phyloP scores from a whole-genome alignment of 495 filamentous ascomycete species.

The Xeromyces bisporus region DNA sequence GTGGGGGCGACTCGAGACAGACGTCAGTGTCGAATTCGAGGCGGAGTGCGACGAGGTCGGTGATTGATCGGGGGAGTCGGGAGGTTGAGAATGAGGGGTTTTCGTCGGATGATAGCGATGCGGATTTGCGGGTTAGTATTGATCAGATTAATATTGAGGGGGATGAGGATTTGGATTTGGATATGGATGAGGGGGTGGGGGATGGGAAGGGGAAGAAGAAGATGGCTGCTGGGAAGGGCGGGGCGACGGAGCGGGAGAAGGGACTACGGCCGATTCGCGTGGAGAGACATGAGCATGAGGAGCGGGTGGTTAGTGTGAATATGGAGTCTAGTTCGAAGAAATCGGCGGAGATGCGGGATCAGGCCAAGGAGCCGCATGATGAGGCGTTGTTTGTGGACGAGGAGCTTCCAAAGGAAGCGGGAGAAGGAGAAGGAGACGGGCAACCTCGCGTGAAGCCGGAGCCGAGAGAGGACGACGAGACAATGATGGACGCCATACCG shows the following conservation, averaged over 20 bases:
- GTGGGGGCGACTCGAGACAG: slow-evolving; percentile 13
- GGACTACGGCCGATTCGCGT: slow-evolving; percentile 32
- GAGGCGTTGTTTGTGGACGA: slow-evolving; percentile 17
- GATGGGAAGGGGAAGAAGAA: slow-evolving; percentile 22
- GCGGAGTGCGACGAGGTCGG: slow-evolving; percentile 11
- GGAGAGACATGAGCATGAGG: slow-evolving; percentile 34
- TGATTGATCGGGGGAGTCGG: slow-evolving; percentile 10
- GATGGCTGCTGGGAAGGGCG: too few relatives aligned
- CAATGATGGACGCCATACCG: slow-evolving; percentile 19
- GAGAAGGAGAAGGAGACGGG: slow-evolving; percentile 5
- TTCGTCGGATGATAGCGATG: slow-evolving; percentile 29
- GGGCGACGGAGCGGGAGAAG: slow-evolving; percentile 6
- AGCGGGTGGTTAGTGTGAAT: slow-evolving; percentile 30
- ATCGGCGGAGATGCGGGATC: slow-evolving; percentile 23
- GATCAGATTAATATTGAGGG: slow-evolving; percentile 31
- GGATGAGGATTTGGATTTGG: slow-evolving; percentile 20
- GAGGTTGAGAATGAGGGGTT: slow-evolving; percentile 6
- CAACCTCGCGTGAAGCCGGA: slow-evolving; percentile 26
- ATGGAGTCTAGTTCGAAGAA: slow-evolving; percentile 34
- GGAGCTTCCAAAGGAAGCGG: slow-evolving; percentile 6
- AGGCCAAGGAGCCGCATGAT: slow-evolving; percentile 14
- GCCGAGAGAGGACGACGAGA: slow-evolving; percentile 23
- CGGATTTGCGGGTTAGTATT: slow-evolving; percentile 26
- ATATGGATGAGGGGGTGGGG: slow-evolving; percentile 7
- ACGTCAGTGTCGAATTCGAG: slow-evolving; percentile 9